Evolutionary conservation across 2,329 filamentous ascomycete species (phyloP).

Genomic region (Aureobasidium subglaciale): DNA sequence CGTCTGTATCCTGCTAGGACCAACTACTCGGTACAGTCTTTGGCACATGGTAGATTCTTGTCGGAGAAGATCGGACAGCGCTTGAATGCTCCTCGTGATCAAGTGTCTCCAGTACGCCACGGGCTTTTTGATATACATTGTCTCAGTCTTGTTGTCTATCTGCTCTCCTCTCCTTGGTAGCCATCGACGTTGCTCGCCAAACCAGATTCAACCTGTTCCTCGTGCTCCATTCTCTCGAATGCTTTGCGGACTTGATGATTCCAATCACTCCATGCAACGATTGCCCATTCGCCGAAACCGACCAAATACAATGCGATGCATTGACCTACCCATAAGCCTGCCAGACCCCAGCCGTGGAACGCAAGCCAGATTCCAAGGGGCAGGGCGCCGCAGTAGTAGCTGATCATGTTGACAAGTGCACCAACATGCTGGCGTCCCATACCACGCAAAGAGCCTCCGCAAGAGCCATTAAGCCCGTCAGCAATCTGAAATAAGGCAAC

Average conservation of each 20-base stretch:
- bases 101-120: too few species aligned
- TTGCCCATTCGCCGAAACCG: slow-evolving; percentile 68
- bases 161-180: slow-evolving; percentile 14
- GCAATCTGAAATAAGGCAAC: slow-evolving; percentile 88
- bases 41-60: too few species aligned
- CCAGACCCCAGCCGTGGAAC: slow-evolving; percentile 77
- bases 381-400: slow-evolving; percentile 76
- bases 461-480: slow-evolving; percentile 78
- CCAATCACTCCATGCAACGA: slow-evolving; percentile 74
- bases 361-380: slow-evolving; percentile 79
- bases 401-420: slow-evolving; percentile 71
- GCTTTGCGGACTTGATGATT: slow-evolving; percentile 64
- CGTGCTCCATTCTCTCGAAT: slow-evolving; percentile 59
- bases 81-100: too few species aligned
- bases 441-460: slow-evolving; percentile 70
- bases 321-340: slow-evolving; percentile 63
- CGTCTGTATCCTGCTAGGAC: too few species aligned
- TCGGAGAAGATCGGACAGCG: too few species aligned
- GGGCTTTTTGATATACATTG: too few species aligned
- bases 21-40: too few species aligned
- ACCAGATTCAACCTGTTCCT: slow-evolving; percentile 35
- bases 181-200: slow-evolving; percentile 20
- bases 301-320: slow-evolving; percentile 68
- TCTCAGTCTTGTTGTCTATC: too few species aligned
- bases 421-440: slow-evolving; percentile 86